A percentile compares a stretch with the other conserved stretches of the same genome.
Conservation (phyloP, 2,329 filamentous ascomycete species). For the Pestalotiopsis sp. region DNA sequence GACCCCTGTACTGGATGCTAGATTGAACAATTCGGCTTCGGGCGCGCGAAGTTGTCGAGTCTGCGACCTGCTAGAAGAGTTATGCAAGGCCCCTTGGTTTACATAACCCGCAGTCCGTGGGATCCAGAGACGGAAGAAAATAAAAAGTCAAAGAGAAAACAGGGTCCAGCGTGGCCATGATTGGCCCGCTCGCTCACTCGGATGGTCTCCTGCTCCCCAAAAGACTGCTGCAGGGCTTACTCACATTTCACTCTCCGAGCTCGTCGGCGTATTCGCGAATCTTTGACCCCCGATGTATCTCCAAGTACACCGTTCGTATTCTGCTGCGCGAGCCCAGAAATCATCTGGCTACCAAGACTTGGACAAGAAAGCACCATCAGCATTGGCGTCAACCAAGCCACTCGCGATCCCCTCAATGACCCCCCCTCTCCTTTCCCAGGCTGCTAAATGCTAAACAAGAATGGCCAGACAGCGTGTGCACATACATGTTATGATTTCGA, state of each 20-base stretch:
- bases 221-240: conserved; percentile 24
- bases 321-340: not conserved
- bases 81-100: not conserved
- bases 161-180: not conserved
- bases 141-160: not conserved
- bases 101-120: not conserved
- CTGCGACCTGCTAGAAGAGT: not conserved
- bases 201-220: conserved; percentile 4
- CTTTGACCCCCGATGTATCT: conserved; percentile 24
- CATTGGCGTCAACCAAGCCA: conserved; percentile 8
- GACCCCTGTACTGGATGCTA: not conserved
- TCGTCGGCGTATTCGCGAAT: conserved; percentile 21
- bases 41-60: not conserved
- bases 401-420: not conserved
- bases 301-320: conserved; percentile 22
- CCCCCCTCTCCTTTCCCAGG: not conserved
- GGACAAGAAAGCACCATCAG: not conserved
- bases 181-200: conserved; percentile 3
- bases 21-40: not conserved
- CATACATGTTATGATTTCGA: not conserved
- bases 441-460: not conserved
- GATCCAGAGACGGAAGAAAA: not conserved
- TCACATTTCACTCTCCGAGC: conserved; percentile 19
- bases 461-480: not conserved
- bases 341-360: conserved; percentile 3